These are phyloP conservation scores for Petasospora rhodanensis DNA, from an alignment of 1,139 yeast species.

Conservation along the genomic window DNA sequence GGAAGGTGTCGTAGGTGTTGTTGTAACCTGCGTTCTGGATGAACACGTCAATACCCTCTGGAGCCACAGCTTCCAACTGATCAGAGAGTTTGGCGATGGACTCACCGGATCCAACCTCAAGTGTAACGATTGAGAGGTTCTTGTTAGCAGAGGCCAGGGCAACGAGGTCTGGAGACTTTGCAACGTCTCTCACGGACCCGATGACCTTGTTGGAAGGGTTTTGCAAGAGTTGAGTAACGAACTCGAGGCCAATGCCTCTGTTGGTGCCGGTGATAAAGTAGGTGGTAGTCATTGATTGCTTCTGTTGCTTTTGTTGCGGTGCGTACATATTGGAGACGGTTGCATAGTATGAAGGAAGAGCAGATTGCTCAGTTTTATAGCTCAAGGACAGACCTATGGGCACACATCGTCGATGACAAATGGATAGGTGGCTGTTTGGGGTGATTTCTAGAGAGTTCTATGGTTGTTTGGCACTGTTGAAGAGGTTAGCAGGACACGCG, in stretches of 20 bases:
- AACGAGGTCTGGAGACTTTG: conserved; percentile 9
- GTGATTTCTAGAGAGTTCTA: no score
- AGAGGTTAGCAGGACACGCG: no score
- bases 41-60: conserved; percentile 40
- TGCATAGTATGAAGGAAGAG: no score
- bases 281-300: no score
- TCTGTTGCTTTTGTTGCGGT: no score
- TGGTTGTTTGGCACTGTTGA: no score
- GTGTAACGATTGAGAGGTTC: conserved; percentile 9
- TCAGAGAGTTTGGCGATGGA: conserved; percentile 14
- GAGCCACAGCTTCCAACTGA: conserved; percentile 7
- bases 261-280: conserved; percentile 1
- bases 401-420: no score
- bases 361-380: no score
- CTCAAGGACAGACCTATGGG: no score
- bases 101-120: conserved; percentile 19
- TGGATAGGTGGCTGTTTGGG: no score
- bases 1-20: neutral
- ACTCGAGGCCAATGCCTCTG: conserved; percentile 1
- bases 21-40: conserved; percentile 50
- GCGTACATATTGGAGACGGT: no score
- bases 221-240: no score
- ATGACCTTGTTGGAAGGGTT: conserved; percentile 24
- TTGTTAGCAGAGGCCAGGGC: neutral
- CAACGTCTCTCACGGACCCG: conserved; percentile 22